These are phyloP conservation scores for Diplogelasinospora grovesii DNA, from an alignment of 495 filamentous ascomycete genomes.

Conservation along the genomic window DNA sequence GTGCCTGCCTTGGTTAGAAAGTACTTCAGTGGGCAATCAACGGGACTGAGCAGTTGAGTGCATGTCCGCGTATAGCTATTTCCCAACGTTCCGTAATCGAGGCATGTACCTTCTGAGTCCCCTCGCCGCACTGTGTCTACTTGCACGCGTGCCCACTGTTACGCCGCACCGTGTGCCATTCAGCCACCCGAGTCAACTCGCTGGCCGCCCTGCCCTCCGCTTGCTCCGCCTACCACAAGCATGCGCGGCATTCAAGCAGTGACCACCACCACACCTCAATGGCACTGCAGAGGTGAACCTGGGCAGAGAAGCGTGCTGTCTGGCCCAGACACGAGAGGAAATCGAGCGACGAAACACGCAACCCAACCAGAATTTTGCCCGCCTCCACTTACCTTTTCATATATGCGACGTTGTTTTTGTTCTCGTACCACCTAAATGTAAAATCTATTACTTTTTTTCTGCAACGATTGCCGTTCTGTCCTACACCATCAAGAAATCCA, in stretches of 20 bases:
- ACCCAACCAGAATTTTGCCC: conserved; percentile 6
- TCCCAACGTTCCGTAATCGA: not conserved
- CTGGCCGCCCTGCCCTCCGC: conserved; percentile 1
- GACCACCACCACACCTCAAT: conserved; percentile 4
- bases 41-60: too few species aligned
- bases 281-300: conserved; percentile 1
- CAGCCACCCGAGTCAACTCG: conserved; percentile 5
- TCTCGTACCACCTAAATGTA: conserved; percentile 12
- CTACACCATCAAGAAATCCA: conserved; percentile 3
- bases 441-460: conserved; percentile 7
- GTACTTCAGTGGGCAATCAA: too few species aligned
- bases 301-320: conserved; percentile 1
- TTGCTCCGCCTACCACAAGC: conserved; percentile 9
- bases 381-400: conserved; percentile 9
- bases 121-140: too few species aligned
- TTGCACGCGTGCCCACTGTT: conserved; percentile 14
- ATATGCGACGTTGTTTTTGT: conserved; percentile 1
- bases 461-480: conserved; percentile 4
- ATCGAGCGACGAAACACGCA: conserved; percentile 12
- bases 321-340: conserved; percentile 9
- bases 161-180: conserved; percentile 12
- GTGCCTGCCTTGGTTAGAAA: too few species aligned
- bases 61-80: too few species aligned
- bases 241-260: conserved; percentile 12
- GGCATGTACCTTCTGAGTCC: too few species aligned